Percentiles rank a stretch among this genome's conserved stretches.
Conservation (phyloP, 345 rosid species). For the Eucalyptus pumila region DNA sequence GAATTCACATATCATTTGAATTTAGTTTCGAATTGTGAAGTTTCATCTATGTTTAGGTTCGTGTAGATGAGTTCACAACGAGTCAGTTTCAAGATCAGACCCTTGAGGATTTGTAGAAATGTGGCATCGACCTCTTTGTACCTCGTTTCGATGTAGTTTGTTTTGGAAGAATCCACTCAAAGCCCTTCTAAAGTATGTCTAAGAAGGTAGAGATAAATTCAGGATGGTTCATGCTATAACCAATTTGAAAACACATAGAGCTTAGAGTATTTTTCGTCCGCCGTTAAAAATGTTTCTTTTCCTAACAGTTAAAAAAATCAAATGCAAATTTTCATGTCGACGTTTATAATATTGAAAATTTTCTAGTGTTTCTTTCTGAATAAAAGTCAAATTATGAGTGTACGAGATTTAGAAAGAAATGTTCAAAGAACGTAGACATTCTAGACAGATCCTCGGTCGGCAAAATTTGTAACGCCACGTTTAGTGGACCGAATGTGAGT, state of each 20-base stretch:
- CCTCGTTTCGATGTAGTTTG: background rate
- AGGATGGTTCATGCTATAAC: background rate
- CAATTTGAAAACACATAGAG: background rate
- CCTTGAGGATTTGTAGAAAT: background rate
- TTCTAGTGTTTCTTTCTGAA: background rate
- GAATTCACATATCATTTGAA: background rate
- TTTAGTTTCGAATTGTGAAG: background rate
- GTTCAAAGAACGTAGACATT: background rate
- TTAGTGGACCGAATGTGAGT: background rate
- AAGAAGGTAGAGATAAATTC: background rate
- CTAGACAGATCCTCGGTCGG: background rate
- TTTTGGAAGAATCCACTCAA: background rate
- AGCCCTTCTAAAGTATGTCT: background rate
- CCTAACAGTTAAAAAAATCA: background rate
- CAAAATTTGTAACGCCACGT: background rate
- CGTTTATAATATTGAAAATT: background rate
- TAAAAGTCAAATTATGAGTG: background rate
- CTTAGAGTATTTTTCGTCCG: background rate
- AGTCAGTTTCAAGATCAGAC: background rate
- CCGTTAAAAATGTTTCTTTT: background rate
- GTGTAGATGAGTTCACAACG: background rate
- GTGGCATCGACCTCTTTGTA: background rate
- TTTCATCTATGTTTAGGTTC: background rate
- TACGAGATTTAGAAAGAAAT: background rate
- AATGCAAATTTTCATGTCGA: background rate